Base-by-base conservation (phyloP, 2,329 filamentous ascomycete genomes). In the Bertia moriformis region DNA sequence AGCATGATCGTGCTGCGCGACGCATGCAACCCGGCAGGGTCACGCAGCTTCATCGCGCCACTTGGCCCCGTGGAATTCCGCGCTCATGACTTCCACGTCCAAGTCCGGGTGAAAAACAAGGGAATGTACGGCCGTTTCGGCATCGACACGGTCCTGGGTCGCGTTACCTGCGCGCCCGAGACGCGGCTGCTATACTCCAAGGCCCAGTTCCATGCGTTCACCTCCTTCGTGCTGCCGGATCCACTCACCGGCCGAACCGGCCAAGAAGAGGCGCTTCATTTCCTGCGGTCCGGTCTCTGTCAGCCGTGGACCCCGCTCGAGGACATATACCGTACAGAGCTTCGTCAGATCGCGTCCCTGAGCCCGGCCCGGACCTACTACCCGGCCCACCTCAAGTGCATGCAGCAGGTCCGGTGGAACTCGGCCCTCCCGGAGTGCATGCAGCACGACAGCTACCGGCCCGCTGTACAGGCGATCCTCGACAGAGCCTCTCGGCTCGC, bases 1-100 rank as follows among this genome's bases (percentile, higher is more conserved):
- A 71, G 63, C 43, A 71, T 64, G 46, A 49, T 77, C 3, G 56
- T 75, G 1, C 47, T 76, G 3, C 55, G 58, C 2, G 59, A 66
- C 17, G 43, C 45, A 1, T n/a, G n/a, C n/a, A 43, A n/a, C n/a
- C n/a, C n/a, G n/a, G n/a, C n/a, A n/a, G n/a, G n/a, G n/a, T n/a
- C n/a, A 52, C 59, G 15, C 7, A 14, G 7, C n/a, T 10, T 29
- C n/a, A 10, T 29, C 10, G n/a, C n/a, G n/a, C 24, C 24, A 10
- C n/a, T 10, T 29, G 24, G 24, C 24, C 24, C 10, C 24, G 24
- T n/a, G n/a, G 24, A 29, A 29, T n/a, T 29, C 10, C n/a, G 10
- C 10, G n/a, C 1, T 17, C 55, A 0, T 33, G 7, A 0, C 54
- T n/a, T n/a, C n/a, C n/a, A n/a, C n/a, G n/a, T n/a, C n/a, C n/a